Percentiles rank a stretch among this genome's conserved stretches.
Conservation (phyloP, 2,329 filamentous ascomycete species). For the Dactylonectria estremocensis region DNA sequence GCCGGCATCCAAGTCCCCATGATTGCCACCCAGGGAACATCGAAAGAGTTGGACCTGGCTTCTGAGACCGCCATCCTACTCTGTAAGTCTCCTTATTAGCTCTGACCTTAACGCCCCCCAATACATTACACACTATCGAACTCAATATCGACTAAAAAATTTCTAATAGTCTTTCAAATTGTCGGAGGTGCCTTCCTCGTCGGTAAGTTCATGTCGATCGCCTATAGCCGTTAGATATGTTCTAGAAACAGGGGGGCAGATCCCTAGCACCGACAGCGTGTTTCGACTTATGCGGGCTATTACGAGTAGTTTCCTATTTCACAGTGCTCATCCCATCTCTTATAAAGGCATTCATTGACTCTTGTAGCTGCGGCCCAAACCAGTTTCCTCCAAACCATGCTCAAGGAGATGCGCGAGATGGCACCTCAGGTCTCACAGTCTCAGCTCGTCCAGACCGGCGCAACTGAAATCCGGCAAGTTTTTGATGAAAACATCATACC, state of each 20-base stretch:
- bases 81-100: too few relatives aligned
- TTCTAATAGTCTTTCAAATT: too few relatives aligned
- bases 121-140: too few relatives aligned
- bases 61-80: too few relatives aligned
- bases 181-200: too few relatives aligned
- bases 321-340: background rate
- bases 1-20: slow-evolving; percentile 62
- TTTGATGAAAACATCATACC: background rate
- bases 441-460: background rate
- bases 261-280: background rate
- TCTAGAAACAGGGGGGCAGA: background rate
- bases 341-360: background rate
- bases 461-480: background rate
- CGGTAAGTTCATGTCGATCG: too few relatives aligned
- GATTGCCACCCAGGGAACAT: slow-evolving; percentile 56
- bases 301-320: background rate
- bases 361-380: background rate
- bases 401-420: background rate
- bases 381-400: background rate
- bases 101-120: too few relatives aligned
- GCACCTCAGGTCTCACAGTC: background rate
- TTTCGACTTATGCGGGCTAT: background rate
- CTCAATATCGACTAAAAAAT: background rate
- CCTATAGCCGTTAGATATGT: background rate
- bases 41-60: too few relatives aligned